A percentile compares a stretch with the other conserved stretches of the same genome.
Conservation (phyloP, 768 basidiomycete genomes). For the Cubamyces lactineus region DNA sequence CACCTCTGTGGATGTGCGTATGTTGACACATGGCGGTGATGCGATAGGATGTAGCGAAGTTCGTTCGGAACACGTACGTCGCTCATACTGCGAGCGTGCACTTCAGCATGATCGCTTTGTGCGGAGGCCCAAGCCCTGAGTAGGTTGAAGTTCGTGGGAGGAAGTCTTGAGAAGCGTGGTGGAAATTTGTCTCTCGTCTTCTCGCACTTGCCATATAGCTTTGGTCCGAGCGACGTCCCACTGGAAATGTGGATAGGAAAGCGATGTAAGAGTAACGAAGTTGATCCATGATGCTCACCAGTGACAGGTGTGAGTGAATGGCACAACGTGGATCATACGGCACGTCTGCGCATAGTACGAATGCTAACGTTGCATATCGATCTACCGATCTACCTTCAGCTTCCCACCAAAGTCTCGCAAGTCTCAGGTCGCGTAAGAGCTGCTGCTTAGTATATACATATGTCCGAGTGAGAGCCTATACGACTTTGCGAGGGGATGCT, state of each 20-base stretch:
- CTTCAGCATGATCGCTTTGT: slow-evolving; percentile 71
- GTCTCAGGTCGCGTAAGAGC: no score
- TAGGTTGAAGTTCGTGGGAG: slow-evolving; percentile 7
- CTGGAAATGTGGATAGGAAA: not conserved
- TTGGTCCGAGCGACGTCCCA: slow-evolving; percentile 22
- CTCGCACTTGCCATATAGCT: slow-evolving; percentile 33
- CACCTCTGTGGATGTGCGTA: slow-evolving; percentile 28
- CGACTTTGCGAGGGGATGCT: no score
- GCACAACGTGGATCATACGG: no score
- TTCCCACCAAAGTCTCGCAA: no score
- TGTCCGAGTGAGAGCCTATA: no score
- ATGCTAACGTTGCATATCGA: no score
- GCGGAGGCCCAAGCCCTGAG: slow-evolving; percentile 15
- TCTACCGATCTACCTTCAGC: no score
- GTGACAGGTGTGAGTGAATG: no score
- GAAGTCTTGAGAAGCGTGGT: slow-evolving; percentile 37
- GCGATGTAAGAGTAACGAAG: no score
- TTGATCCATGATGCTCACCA: no score
- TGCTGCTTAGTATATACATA: no score
- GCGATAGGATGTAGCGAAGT: slow-evolving; percentile 61
- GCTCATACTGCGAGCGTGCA: slow-evolving; percentile 53
- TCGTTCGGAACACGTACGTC: slow-evolving; percentile 65
- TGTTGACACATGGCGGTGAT: not conserved
- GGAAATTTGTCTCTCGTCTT: slow-evolving; percentile 59
- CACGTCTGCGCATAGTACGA: no score